A percentile compares a stretch with the other conserved stretches of the same genome.
These are phyloP conservation scores for Blastobotrys mokoenaii DNA, from an alignment of 805 yeast species.

Conservation along the genomic window DNA sequence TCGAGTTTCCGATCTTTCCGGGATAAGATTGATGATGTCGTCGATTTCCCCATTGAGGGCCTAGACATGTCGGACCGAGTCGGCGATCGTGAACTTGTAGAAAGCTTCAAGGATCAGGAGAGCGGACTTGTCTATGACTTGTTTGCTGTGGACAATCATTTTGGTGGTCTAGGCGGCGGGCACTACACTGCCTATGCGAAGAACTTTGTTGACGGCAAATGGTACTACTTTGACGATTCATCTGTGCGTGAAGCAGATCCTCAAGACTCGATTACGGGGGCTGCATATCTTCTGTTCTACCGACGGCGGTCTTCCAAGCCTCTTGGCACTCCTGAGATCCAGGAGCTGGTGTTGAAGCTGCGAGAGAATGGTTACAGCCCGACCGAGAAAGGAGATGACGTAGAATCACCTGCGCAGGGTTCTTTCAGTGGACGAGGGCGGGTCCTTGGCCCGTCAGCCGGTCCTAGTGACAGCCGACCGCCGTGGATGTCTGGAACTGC, in stretches of 20 bases:
- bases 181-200: constrained; percentile 89
- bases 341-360: constrained; percentile 2
- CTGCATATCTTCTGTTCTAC: constrained; percentile 84
- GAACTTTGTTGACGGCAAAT: constrained; percentile 63
- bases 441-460: background rate
- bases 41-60: constrained; percentile 80
- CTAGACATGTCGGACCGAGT: constrained; percentile 64
- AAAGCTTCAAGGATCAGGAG: constrained; percentile 11
- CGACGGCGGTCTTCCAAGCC: constrained; percentile 35
- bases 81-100: constrained; percentile 25
- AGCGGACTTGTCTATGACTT: constrained; percentile 58
- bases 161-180: constrained; percentile 95
- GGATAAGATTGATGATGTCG: constrained; percentile 79
- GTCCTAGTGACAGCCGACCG: too few relatives aligned
- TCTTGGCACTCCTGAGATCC: constrained; percentile 2
- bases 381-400: background rate
- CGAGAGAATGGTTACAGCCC: background rate
- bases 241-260: constrained; percentile 55
- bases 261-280: constrained; percentile 48
- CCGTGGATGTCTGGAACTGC: background rate
- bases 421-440: background rate
- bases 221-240: constrained; percentile 91
- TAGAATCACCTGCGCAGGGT: background rate
- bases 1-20: constrained; percentile 76
- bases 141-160: constrained; percentile 90